Evolutionary conservation across 202 grass and related monocot genomes (phyloP), one percentile per base, ranked within the genome.

Genomic region (Saccharum hybrid): DNA sequence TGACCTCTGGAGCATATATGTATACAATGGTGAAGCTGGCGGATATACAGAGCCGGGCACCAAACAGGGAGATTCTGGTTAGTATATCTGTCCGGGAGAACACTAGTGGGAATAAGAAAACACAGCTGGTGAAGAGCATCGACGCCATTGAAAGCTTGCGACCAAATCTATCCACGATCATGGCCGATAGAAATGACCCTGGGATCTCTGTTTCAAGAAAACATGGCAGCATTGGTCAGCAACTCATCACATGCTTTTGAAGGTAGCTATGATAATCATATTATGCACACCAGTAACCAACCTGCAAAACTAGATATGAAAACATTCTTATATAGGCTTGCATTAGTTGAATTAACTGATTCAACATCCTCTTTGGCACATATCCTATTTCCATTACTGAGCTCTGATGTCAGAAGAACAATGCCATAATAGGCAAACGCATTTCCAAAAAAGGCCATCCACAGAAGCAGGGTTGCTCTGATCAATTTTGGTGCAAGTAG

Each of bases 361-460:
- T 94, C 84, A 40, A 88, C 82, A 43, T 84, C 83, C 78, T 94
- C n/a, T 83, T 85, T 86, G 54, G 87, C 73, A n/a, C 96, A 98
- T 88, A 88, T 84, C 77, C 84, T 93, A 71, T 95, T 96, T 42
- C 93, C 93, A 15, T 94, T 90, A 77, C 91, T 98, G 78, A 98
- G 86, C 78, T 98, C 91, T 71, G 96, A 93, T 76, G 96, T 98
- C 77, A 98, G 73, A 66, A 98, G 83, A 81, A 98, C 96, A 72
- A 98, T 98, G 52, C 96, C 96, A 40, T 98, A 98, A 82, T 98
- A 98, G 41, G 96, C 81, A 90, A 98, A 98, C 8, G 96, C 96
- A 87, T 96, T 95, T 42, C 96, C 93, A 65, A 96, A 96, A 86
- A 98, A 98, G 74, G 94, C 91, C 85, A 98, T 90, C 96, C 96